Percentiles rank a stretch among this genome's conserved stretches.
Evolutionary conservation across 2,329 filamentous ascomycete genomes (phyloP).

Genomic region (Alternaria panax): DNA sequence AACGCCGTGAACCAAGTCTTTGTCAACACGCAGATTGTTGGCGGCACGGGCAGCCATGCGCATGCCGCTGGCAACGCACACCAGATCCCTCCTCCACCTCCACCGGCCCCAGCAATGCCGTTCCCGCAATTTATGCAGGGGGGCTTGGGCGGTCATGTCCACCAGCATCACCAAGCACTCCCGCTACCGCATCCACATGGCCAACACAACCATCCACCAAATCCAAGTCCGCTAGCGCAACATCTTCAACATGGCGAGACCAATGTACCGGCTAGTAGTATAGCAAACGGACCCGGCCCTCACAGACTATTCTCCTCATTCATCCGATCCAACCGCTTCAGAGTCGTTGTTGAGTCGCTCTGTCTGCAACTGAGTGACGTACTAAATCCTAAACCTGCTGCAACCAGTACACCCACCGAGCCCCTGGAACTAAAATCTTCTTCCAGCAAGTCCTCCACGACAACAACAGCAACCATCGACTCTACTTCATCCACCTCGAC

Average conservation of each 20-base stretch:
- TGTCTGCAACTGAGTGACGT: slow-evolving; percentile 43
- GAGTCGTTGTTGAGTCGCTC: slow-evolving; percentile 45
- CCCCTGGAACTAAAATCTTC: neutral
- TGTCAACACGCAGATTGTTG: slow-evolving; percentile 14
- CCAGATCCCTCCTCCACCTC: slow-evolving; percentile 21
- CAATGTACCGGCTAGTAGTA: neutral
- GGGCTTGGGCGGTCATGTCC: slow-evolving; percentile 1
- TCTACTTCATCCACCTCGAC: neutral
- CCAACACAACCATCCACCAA: slow-evolving; percentile 15
- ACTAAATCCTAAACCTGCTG: slow-evolving; percentile 9
- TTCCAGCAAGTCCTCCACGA: neutral
- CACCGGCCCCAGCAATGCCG: slow-evolving; percentile 31
- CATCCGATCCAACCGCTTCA: slow-evolving; percentile 48
- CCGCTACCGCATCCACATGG: slow-evolving; percentile 21
- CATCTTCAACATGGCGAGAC: slow-evolving; percentile 10
- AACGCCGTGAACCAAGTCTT: slow-evolving; percentile 26
- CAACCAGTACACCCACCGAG: too few species aligned
- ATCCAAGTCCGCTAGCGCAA: slow-evolving; percentile 23
- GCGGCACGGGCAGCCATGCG: slow-evolving; percentile 5
- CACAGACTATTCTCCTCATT: slow-evolving; percentile 38
- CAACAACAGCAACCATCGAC: neutral
- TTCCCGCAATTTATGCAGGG: slow-evolving; percentile 33
- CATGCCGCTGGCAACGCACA: slow-evolving; percentile 6
- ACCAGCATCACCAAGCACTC: slow-evolving; percentile 4
- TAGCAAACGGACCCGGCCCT: neutral